A percentile compares a stretch with the other conserved stretches of the same genome.
Conservation (phyloP, 2,329 filamentous ascomycete species). For the Curvularia sp. region DNA sequence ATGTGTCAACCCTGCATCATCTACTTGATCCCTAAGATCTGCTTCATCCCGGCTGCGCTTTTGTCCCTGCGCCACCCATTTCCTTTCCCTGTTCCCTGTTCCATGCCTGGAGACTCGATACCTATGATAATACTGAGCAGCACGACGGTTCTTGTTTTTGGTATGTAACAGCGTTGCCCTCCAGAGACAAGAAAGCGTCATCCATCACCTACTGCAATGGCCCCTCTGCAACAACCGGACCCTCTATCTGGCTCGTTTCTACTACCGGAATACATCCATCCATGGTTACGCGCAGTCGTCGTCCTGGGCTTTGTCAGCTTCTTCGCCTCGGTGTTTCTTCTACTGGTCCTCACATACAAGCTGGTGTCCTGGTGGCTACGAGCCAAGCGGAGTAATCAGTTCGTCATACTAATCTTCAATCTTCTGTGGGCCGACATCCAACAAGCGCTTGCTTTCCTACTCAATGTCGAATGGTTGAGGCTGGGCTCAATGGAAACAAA, state of each 20-base stretch:
- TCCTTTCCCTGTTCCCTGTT: constrained; percentile 6
- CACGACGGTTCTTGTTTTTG: constrained; percentile 19
- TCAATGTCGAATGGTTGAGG: constrained; percentile 67
- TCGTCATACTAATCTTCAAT: constrained; percentile 73
- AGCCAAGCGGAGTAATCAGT: constrained; percentile 63
- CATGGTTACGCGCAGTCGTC: constrained; percentile 57
- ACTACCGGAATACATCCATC: constrained; percentile 46
- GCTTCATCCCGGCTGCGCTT: constrained; percentile 10
- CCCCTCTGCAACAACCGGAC: constrained; percentile 31
- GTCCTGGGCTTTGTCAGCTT: constrained; percentile 58
- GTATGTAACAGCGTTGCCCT: constrained; percentile 20
- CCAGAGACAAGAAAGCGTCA: neutral
- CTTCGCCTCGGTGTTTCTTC: constrained; percentile 53
- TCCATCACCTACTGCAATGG: constrained; percentile 28
- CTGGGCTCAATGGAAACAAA: constrained; percentile 63
- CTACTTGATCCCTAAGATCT: constrained; percentile 20
- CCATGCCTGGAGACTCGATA: constrained; percentile 20
- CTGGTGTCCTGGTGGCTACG: constrained; percentile 52
- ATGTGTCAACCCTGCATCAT: constrained; percentile 34
- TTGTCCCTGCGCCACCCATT: constrained; percentile 7
- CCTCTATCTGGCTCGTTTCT: constrained; percentile 40
- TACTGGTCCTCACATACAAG: constrained; percentile 57
- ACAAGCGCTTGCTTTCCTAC: constrained; percentile 68
- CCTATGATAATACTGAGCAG: constrained; percentile 27
- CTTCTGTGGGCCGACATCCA: constrained; percentile 72